Evolutionary conservation across 331 rosid species (phyloP), one percentile per base, ranked within the genome.

Genomic region (Arachis monticola): DNA sequence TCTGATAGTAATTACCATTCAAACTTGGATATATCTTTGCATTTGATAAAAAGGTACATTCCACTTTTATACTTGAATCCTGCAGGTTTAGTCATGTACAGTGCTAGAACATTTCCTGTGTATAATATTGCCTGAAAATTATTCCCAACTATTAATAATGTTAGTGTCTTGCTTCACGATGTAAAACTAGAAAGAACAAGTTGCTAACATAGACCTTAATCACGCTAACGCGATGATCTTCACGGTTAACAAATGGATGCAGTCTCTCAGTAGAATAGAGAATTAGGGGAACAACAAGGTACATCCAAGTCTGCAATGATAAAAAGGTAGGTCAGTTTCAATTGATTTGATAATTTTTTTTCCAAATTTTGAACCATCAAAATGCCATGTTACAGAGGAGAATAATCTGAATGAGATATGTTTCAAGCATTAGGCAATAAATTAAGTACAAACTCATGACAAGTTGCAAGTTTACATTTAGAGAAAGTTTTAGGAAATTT

Each of bases 261-360:
- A 60, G 6, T 57, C 97, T 82, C 85, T 93, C 98, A 7, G 14
- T 51, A 8, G 85, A 85, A 61, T 93, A 91, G 75, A 93, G 72
- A 31, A 74, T 11, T 22, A 88, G 35, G 50, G 96, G 98, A 61
- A 83, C 76, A 60, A 67, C 77, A 30, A 93, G 75, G 81, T 93
- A 93, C 98, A 93, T 93, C 98, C 98, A 93, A 70, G 98, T 90
- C 98, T 93, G 94, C 82, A 76, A 61, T 47, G 27, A 22, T 22
- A 22, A 22, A 22, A 22, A 22, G 27, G 27, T 22, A 22, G 27
- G 27, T 22, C 27, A 22, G 27, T 22, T 22, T 22, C 27, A 22
- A 22, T 22, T 22, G 27, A 22, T 22, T 22, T 22, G 27, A 22
- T 22, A 22, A 22, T 22, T 22, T 22, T 22, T 22, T 22, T 22